These are phyloP conservation scores for Clarireedia sp. DNA, from an alignment of 2,329 filamentous ascomycete species.

Conservation along the genomic window DNA sequence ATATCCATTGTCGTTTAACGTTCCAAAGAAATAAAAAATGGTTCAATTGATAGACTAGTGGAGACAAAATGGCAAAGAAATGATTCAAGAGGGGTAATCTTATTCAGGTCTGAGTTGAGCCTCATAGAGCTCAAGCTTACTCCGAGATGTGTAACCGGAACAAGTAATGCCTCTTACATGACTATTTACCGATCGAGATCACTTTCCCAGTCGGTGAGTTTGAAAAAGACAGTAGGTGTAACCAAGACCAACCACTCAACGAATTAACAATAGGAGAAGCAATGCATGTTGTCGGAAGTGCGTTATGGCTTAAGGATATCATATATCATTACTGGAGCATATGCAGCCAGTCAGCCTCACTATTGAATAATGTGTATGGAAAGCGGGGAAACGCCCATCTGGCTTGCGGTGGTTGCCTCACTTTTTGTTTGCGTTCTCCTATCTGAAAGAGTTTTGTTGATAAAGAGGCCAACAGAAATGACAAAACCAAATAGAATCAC, in stretches of 20 bases:
- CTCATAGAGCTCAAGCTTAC: no score
- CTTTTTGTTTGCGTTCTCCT: background rate
- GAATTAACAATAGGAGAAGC: background rate
- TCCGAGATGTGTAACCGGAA: no score
- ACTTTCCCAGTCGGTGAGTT: conserved; percentile 2
- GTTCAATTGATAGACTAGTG: background rate
- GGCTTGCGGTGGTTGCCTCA: no score
- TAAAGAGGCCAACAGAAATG: no score
- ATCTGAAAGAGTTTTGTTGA: background rate
- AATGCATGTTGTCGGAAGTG: background rate
- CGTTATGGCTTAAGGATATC: background rate
- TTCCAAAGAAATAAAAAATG: background rate
- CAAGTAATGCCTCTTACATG: no score
- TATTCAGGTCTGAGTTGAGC: no score
- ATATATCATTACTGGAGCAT: background rate
- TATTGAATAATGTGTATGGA: background rate
- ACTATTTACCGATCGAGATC: no score
- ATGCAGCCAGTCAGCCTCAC: background rate
- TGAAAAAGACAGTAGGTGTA: background rate
- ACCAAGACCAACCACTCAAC: background rate
- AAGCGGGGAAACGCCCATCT: background rate
- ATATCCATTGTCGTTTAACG: conserved; percentile 12
- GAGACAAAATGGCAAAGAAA: background rate
- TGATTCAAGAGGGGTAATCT: background rate
- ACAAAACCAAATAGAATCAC: no score